A percentile compares a stretch with the other conserved stretches of the same genome.
Conservation (phyloP, 805 yeast species). For the Candida morakotiae region DNA sequence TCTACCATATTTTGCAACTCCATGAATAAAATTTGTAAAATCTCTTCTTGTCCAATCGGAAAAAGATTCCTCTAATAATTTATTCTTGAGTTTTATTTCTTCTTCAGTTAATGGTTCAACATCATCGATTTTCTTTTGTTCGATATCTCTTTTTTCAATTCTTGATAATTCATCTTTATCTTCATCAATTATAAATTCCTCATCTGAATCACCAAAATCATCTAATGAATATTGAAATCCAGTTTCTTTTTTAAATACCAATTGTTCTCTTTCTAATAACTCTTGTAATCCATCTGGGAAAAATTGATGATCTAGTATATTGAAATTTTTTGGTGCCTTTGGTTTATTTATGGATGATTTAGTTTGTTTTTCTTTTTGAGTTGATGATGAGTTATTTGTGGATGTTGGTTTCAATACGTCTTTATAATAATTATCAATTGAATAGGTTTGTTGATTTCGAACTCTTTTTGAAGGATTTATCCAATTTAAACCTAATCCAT, state of each 20-base stretch:
- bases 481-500: constrained; percentile 44
- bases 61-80: constrained; percentile 54
- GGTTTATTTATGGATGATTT: constrained; percentile 21
- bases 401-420: constrained; percentile 51
- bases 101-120: constrained; percentile 61
- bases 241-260: constrained; percentile 56
- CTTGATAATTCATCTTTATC: constrained; percentile 33
- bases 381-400: background rate
- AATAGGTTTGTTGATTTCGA: constrained; percentile 73
- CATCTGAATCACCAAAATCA: constrained; percentile 59
- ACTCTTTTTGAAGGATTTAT: constrained; percentile 74
- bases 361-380: constrained; percentile 9
- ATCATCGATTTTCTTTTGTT: constrained; percentile 50
- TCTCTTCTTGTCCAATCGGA: constrained; percentile 72
- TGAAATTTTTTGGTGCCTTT: constrained; percentile 60
- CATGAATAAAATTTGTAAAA: constrained; percentile 66
- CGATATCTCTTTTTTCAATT: constrained; percentile 39
- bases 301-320: constrained; percentile 72
- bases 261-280: constrained; percentile 60
- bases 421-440: constrained; percentile 71
- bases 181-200: constrained; percentile 47
- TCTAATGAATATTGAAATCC: constrained; percentile 54
- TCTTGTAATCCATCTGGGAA: constrained; percentile 52
- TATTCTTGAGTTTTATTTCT: constrained; percentile 51
- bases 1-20: constrained; percentile 65